Base-by-base conservation (phyloP, 176 grass and related monocot species). In the Typha latifolia region DNA sequence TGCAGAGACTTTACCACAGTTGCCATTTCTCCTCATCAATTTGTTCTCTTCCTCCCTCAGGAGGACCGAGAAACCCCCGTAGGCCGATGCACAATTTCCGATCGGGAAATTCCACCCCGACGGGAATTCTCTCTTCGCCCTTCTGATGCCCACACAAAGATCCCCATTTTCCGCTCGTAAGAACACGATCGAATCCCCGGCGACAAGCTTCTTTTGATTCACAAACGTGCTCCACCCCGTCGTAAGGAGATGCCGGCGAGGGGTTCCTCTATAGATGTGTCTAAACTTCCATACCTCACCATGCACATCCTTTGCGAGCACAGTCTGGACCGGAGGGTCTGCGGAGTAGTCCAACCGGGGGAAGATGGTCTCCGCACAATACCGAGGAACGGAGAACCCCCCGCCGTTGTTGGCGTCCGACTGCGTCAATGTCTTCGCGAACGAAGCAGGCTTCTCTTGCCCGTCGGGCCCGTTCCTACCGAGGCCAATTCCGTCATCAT, bases 141-240 rank as follows among this genome's bases (percentile, higher is more conserved):
- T 82, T 12, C 95, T 77, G 71, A 99, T 99, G 63, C 95, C 95
- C 16, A 99, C 95, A 74, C 89, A 99, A 53, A 94, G 87, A 53
- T 90, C 89, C 13, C 95, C 89, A 24, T 94, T 87, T 27, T 90
- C 84, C 3, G 95, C 88, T 62, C 89, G 61, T 73, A 94, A 80
- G 82, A 99, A 99, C n/a, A 99, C 89, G 80, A 99, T 99, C 23
- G 89, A 99, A 83, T 99, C 95, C n/a, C 95, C 95, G 2, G 95
- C 95, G 22, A 99, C 86, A 32, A 99, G 86, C 69, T 99, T 99
- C 80, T 99, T 99, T 57, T 99, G 95, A 66, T 99, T 99, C 21
- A 99, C 95, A 82, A 99, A 99, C 57, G 86, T 82, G 84, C 95
- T 99, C 89, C 95, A 99, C 0, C 95, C 95, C 1, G 95, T 99